A percentile compares a stretch with the other conserved stretches of the same genome.
Conservation (phyloP, 106 monocot genomes). For the Cymbidium sinense region DNA sequence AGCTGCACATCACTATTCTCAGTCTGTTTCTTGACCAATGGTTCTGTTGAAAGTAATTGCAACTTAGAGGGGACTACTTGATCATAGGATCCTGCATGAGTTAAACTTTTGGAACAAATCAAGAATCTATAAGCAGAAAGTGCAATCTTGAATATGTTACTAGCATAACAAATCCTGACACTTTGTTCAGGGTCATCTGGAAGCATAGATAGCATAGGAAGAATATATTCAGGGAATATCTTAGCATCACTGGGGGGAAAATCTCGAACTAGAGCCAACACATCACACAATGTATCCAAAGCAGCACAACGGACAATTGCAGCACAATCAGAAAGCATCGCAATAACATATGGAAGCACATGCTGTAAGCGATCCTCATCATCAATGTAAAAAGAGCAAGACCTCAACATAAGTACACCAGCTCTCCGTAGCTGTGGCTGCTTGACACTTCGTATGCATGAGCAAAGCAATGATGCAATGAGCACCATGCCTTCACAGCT, state of each 20-base stretch:
- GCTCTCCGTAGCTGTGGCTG: conserved; percentile 85
- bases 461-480: conserved; percentile 83
- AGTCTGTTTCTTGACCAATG: conserved; percentile 22
- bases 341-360: conserved; percentile 89
- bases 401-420: conserved; percentile 59
- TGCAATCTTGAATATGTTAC: conserved; percentile 90
- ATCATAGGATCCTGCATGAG: conserved; percentile 27
- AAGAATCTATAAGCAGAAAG: conserved; percentile 77
- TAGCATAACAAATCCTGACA: conserved; percentile 97
- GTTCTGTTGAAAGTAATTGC: conserved; percentile 19
- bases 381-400: conserved; percentile 76
- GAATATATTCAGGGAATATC: conserved; percentile 97
- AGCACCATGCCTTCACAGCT: conserved; percentile 89
- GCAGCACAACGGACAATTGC: conserved; percentile 97
- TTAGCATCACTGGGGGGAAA: conserved; percentile 96
- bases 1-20: conserved; percentile 39
- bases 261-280: conserved; percentile 68
- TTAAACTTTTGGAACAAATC: conserved; percentile 35
- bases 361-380: conserved; percentile 94
- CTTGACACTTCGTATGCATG: conserved; percentile 83
- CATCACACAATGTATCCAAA: conserved; percentile 81
- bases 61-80: conserved; percentile 20
- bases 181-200: conserved; percentile 98
- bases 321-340: conserved; percentile 86
- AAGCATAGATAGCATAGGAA: conserved; percentile 97